Evolutionary conservation across 2,329 filamentous ascomycete species (phyloP).

Genomic region (Fusarium liriodendri): DNA sequence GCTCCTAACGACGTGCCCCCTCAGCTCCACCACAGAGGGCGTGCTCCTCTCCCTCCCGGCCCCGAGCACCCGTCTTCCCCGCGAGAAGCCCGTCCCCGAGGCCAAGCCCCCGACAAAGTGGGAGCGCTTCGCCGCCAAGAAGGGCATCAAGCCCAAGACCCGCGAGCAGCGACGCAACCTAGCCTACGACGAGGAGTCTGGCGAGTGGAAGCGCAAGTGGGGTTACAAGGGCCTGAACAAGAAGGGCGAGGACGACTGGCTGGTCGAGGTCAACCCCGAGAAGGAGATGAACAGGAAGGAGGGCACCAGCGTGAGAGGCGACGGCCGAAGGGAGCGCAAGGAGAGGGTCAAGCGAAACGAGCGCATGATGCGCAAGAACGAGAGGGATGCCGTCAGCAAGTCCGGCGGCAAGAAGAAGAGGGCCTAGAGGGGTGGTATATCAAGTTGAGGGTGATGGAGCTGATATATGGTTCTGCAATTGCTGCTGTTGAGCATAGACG

Average conservation of each 20-base stretch:
- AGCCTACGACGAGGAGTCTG: conserved; percentile 84
- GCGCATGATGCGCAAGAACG: conserved; percentile 75
- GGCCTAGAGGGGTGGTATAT: conserved; percentile 8
- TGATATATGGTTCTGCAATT: conserved; percentile 14
- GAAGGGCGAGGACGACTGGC: conserved; percentile 83
- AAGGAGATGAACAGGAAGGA: conserved; percentile 73
- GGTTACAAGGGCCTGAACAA: conserved; percentile 94
- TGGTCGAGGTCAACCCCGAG: conserved; percentile 90
- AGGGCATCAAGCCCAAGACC: conserved; percentile 92
- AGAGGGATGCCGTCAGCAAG: conserved; percentile 52
- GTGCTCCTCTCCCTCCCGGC: conserved; percentile 84
- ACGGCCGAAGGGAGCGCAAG: conserved; percentile 71
- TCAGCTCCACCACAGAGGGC: conserved; percentile 74
- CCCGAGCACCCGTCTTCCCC: conserved; percentile 77
- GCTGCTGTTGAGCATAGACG: conserved; percentile 36
- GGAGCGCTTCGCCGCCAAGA: conserved; percentile 96
- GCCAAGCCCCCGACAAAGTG: conserved; percentile 90
- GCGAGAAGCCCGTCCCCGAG: conserved; percentile 90
- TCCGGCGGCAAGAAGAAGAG: conserved; percentile 35
- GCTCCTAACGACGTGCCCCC: conserved; percentile 87
- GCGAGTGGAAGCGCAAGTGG: conserved; percentile 95
- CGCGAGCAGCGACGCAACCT: conserved; percentile 80
- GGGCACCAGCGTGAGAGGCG: conserved; percentile 70
- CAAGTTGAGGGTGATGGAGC: conserved; percentile 2
- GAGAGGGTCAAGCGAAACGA: conserved; percentile 80